These are phyloP conservation scores for Orbilia ellipsospora DNA, from an alignment of 2,329 filamentous ascomycete genomes.

Conservation along the genomic window DNA sequence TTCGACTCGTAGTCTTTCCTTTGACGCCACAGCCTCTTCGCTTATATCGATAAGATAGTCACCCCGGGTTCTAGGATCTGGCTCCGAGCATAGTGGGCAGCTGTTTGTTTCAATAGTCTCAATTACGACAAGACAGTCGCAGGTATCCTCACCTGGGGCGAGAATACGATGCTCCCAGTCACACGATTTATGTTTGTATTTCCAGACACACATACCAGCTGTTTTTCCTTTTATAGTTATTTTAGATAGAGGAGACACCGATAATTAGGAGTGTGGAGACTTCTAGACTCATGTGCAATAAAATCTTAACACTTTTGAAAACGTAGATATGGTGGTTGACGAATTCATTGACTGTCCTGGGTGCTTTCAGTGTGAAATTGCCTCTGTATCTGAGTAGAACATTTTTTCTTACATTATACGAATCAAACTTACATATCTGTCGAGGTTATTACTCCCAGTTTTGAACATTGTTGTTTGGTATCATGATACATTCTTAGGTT, in stretches of 20 bases:
- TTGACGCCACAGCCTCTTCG: neutral
- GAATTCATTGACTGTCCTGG: too few species aligned
- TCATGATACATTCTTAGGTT: too few species aligned
- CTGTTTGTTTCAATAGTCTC: neutral
- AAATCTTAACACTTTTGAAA: too few species aligned
- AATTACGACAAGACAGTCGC: neutral
- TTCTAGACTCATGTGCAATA: too few species aligned
- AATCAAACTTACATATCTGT: too few species aligned
- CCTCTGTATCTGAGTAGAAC: too few species aligned
- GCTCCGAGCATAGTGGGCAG: neutral
- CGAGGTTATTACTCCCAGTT: too few species aligned
- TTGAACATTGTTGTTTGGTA: too few species aligned
- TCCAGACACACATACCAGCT: conserved; percentile 4
- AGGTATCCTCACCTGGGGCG: neutral
- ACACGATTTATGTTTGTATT: neutral
- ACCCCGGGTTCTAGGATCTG: neutral
- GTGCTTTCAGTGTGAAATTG: too few species aligned
- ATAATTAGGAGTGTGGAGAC: neutral
- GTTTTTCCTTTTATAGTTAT: neutral
- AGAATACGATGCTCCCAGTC: conserved; percentile 12
- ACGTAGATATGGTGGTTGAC: too few species aligned
- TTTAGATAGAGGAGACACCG: neutral
- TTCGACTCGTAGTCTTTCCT: neutral
- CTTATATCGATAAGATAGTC: conserved; percentile 11
- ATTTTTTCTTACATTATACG: too few species aligned